phyloP scores from a whole-genome alignment of 106 monocot species.

The Dendrobium catenatum region DNA sequence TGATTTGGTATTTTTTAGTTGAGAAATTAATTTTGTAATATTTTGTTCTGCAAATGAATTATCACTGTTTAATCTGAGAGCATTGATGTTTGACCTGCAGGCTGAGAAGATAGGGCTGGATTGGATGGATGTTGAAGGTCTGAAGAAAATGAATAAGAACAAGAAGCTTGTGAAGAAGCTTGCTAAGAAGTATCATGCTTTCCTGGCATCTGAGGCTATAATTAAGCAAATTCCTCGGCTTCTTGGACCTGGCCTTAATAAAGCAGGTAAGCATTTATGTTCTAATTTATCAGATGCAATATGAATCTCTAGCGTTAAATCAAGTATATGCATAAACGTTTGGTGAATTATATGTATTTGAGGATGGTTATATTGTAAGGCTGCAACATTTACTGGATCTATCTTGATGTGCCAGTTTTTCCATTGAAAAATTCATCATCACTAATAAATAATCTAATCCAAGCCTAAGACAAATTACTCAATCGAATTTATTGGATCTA shows the following conservation, averaged over 20 bases:
- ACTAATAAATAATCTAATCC: not conserved
- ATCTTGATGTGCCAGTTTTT: not conserved
- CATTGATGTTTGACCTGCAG: slow-evolving; percentile 10
- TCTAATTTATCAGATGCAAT: not conserved
- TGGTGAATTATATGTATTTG: not conserved
- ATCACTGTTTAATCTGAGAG: not conserved
- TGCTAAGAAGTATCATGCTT: slow-evolving; percentile 48
- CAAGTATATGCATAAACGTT: not conserved
- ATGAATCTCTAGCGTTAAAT: not conserved
- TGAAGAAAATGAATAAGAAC: slow-evolving; percentile 32
- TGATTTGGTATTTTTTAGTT: not conserved
- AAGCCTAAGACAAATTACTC: not conserved
- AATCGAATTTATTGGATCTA: not conserved
- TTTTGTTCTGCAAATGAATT: not conserved
- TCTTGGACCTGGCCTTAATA: slow-evolving; percentile 45
- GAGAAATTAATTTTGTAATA: not conserved
- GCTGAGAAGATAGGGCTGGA: slow-evolving; percentile 24
- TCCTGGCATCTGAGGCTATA: slow-evolving; percentile 39
- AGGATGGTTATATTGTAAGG: not conserved
- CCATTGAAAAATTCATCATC: not conserved
- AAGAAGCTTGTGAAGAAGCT: slow-evolving; percentile 33
- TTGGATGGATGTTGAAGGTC: slow-evolving; percentile 28
- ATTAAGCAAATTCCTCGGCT: slow-evolving; percentile 51
- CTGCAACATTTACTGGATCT: not conserved
- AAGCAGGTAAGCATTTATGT: slow-evolving; percentile 19